A percentile compares a stretch with the other conserved stretches of the same genome.
Conservation (phyloP, 305 asterid genomes). For the Caryopteris hybrid region DNA sequence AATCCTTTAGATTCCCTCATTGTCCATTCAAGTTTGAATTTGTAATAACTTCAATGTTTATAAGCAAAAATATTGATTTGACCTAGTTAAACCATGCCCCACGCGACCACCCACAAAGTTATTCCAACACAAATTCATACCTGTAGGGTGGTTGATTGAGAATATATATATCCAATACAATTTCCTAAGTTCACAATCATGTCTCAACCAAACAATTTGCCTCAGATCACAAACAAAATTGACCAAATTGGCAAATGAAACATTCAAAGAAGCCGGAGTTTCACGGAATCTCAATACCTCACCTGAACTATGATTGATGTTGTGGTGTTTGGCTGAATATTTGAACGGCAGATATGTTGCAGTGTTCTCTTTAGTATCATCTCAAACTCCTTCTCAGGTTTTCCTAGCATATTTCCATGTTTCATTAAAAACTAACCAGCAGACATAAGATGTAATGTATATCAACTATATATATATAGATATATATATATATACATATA, state of each 20-base stretch:
- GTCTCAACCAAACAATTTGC: neutral
- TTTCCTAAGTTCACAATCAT: neutral
- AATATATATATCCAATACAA: neutral
- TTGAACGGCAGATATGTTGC: constrained; percentile 69
- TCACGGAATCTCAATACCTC: neutral
- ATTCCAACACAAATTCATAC: neutral
- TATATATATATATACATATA: no score
- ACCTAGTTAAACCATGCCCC: no score
- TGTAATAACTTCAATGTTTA: neutral
- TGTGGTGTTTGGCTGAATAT: constrained; percentile 79
- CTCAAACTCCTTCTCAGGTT: constrained; percentile 83
- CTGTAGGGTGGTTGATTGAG: neutral
- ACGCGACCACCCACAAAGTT: neutral
- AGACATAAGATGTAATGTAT: neutral
- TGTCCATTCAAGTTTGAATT: neutral
- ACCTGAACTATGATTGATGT: constrained; percentile 81
- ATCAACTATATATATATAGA: neutral
- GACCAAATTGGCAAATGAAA: neutral
- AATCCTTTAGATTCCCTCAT: neutral
- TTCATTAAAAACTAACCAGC: constrained; percentile 11
- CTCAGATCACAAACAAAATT: neutral
- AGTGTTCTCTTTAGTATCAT: constrained; percentile 82
- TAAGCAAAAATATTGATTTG: no score
- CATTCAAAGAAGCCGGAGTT: neutral
- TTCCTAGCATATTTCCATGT: constrained; percentile 42